Evolutionary conservation across 1,284 basidiomycete species (phyloP), one percentile per base, ranked within the genome.

Genomic region (Chiua sp.): DNA sequence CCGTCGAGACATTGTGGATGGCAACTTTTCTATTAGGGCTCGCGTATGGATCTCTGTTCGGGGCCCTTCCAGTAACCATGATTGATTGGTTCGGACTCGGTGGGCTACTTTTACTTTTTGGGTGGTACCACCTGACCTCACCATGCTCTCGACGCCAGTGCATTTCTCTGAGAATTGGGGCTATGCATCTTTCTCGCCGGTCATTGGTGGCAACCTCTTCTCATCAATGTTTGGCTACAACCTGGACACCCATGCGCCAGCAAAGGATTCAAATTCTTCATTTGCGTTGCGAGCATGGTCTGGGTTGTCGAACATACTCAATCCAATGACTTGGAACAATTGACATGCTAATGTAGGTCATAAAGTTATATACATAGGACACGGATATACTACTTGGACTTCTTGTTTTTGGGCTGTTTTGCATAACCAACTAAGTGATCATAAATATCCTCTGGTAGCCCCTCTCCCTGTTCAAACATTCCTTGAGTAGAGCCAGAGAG

Each of bases 131-230:
- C 18, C 16, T 8, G 37, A 10, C 5, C n/a, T 11, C 20, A 32
- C 32, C 51, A 49, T 44, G 10, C 39, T 28, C 26, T 53, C 57
- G 44, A 26, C 23, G 16, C 37, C 59, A 88, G 87, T 78, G 18
- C 88, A 90, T 67, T 88, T 93, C 68, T 87, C 87, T 4, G 89
- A 94, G 76, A 97, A 96, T 73, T 96, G 88, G 88, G 95, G 95
- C 20, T 92, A 86, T 70, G 81, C 91, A 32, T 86, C 86, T 10
- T 76, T 95, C 22, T 85, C 90, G 0, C 93, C 95, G 2, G 82
- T 94, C 59, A 53, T 95, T 3, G 92, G 91, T 10, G 92, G 92
- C 0, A 97, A 96, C 76, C 55, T 94, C 2, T 93, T 96, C 75
- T 94, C 93, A 47, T 69, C 96, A 46, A 79, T 91, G 47, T 97